Conservation (phyloP, 2,329 filamentous ascomycete genomes). For the Rhexocercosporidium sp. region DNA sequence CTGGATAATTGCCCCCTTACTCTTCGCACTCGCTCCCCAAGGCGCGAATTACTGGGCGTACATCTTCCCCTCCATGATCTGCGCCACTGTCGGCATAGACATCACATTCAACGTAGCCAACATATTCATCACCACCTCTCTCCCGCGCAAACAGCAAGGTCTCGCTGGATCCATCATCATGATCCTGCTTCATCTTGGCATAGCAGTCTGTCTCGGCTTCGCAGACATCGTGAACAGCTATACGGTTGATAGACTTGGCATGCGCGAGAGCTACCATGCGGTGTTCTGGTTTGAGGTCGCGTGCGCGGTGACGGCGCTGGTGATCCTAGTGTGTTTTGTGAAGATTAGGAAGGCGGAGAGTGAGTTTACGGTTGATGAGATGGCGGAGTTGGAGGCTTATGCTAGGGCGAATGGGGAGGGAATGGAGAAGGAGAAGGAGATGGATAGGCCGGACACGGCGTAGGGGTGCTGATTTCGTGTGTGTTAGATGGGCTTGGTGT, state of each 20-base stretch:
- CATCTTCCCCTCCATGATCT: constrained; percentile 73
- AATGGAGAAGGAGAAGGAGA: constrained; percentile 4
- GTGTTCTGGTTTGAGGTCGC: constrained; percentile 71
- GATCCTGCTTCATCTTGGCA: constrained; percentile 71
- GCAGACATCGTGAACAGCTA: constrained; percentile 66
- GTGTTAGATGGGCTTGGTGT: neutral
- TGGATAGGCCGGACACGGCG: constrained; percentile 2
- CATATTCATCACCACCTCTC: constrained; percentile 76
- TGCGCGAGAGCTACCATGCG: constrained; percentile 62
- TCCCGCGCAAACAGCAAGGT: constrained; percentile 70
- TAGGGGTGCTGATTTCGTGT: neutral
- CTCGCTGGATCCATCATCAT: constrained; percentile 75
- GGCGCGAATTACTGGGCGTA: constrained; percentile 64
- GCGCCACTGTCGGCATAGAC: constrained; percentile 74
- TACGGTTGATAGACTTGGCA: constrained; percentile 43
- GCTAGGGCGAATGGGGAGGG: neutral
- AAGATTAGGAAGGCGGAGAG: constrained; percentile 59
- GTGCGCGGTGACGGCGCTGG: constrained; percentile 55
- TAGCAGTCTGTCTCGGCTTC: constrained; percentile 73
- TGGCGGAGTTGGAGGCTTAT: constrained; percentile 38
- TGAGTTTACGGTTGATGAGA: constrained; percentile 62
- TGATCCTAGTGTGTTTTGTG: constrained; percentile 57
- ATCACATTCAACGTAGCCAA: constrained; percentile 77
- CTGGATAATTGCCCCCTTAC: constrained; percentile 56
- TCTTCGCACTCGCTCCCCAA: constrained; percentile 58